These are phyloP conservation scores for Yamadazyma nakazawae DNA, from an alignment of 805 yeast genomes.

Conservation along the genomic window DNA sequence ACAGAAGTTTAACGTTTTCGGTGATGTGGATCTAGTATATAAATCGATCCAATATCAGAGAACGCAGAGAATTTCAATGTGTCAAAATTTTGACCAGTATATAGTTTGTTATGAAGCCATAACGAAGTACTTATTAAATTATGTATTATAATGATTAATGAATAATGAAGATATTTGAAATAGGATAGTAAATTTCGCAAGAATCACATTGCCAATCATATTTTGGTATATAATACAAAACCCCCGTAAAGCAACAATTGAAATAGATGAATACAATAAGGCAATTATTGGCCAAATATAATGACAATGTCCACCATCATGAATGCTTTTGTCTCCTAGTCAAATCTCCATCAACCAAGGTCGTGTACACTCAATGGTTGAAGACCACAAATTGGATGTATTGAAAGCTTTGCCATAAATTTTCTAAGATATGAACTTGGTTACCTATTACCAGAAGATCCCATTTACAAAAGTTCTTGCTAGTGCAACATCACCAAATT, in stretches of 20 bases:
- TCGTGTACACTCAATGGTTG: too few relatives aligned
- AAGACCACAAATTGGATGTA: too few relatives aligned
- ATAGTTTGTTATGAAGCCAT: slow-evolving; percentile 68
- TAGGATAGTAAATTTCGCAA: background rate
- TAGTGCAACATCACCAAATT: too few relatives aligned
- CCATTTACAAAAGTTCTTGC: too few relatives aligned
- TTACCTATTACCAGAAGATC: too few relatives aligned
- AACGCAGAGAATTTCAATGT: slow-evolving; percentile 78
- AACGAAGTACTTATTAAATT: slow-evolving; percentile 19
- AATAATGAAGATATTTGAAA: slow-evolving; percentile 7
- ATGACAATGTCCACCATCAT: too few relatives aligned
- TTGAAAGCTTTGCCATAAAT: too few relatives aligned
- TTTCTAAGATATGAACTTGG: too few relatives aligned
- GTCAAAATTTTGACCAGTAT: slow-evolving; percentile 74
- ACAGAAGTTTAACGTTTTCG: slow-evolving; percentile 17
- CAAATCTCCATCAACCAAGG: too few relatives aligned
- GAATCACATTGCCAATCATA: background rate
- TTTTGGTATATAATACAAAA: background rate
- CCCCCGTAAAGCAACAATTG: background rate
- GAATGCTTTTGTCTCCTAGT: too few relatives aligned
- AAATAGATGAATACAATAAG: too few relatives aligned
- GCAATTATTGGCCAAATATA: too few relatives aligned
- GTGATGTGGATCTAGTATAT: slow-evolving; percentile 52
- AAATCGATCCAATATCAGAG: slow-evolving; percentile 65
- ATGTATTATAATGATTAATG: slow-evolving; percentile 8